Conservation (phyloP, 176 grass and related monocot genomes). For the Bolboschoenus planiculmis region DNA sequence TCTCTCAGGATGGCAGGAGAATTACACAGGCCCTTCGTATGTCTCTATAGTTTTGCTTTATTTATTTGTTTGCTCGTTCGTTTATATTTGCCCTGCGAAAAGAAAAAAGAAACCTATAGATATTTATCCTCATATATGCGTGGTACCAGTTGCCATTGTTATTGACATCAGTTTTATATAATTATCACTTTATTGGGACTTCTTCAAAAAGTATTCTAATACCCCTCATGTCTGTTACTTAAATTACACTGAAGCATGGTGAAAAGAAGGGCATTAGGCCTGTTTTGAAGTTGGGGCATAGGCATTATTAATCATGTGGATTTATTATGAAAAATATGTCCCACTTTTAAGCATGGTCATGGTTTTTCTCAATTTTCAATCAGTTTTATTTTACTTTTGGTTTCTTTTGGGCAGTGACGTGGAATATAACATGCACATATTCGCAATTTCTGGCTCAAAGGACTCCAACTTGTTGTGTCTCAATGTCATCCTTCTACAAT, state of each 20-base stretch:
- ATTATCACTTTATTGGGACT: background rate
- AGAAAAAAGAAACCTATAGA: background rate
- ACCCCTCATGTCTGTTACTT: background rate
- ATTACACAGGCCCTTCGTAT: conserved; percentile 61
- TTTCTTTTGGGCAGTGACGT: conserved; percentile 52
- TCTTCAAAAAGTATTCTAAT: background rate
- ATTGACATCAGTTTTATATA: background rate
- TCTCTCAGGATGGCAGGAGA: conserved; percentile 55
- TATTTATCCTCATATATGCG: background rate
- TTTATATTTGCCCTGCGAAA: background rate
- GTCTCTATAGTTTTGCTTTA: background rate
- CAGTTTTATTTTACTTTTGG: background rate
- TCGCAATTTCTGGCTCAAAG: conserved; percentile 65
- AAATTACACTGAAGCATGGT: background rate
- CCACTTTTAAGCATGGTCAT: background rate
- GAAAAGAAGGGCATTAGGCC: background rate
- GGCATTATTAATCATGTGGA: background rate
- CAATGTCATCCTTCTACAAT: conserved; percentile 72
- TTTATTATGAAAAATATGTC: background rate
- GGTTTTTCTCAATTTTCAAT: background rate
- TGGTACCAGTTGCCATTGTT: background rate
- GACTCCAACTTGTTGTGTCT: conserved; percentile 62
- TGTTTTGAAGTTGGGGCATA: background rate
- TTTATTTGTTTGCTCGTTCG: background rate
- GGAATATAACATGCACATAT: conserved; percentile 70